phyloP scores from a whole-genome alignment of 208 protist species.

The Trypanosoma brucei region DNA sequence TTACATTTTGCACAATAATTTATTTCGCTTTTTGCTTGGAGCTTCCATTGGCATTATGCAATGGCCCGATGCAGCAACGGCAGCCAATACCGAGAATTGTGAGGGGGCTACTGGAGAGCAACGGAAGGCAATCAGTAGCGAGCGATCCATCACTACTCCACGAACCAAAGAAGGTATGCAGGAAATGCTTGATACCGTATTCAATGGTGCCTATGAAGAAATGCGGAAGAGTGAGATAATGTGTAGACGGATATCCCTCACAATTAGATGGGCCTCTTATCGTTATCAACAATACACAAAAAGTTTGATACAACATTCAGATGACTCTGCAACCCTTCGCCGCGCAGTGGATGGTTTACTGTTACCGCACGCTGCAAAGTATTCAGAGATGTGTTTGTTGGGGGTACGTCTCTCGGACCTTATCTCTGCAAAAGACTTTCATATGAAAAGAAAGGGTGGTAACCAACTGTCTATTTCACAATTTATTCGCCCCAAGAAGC shows the following conservation, averaged over 20 bases:
- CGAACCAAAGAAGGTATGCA: background rate
- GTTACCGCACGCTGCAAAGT: background rate
- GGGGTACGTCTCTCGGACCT: background rate
- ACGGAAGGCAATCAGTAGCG: background rate
- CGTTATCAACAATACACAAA: conserved; percentile 5
- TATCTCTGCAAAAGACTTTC: background rate
- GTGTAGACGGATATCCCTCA: conserved; percentile 37
- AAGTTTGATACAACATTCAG: background rate
- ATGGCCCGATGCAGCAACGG: background rate
- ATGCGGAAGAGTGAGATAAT: background rate
- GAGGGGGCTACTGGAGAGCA: background rate
- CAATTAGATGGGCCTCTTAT: conserved; percentile 70
- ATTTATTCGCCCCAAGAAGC: background rate
- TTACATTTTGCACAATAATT: conserved; percentile 72
- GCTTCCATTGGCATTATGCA: conserved; percentile 63
- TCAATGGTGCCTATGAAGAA: background rate
- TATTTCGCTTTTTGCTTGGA: conserved; percentile 69
- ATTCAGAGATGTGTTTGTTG: background rate
- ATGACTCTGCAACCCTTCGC: background rate
- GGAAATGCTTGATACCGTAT: background rate
- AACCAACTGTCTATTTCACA: background rate
- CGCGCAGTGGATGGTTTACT: background rate
- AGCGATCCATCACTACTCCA: background rate
- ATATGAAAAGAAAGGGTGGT: background rate
- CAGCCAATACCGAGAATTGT: background rate